phyloP scores from a whole-genome alignment of 1,284 basidiomycete genomes.

The Ganoderma multipileum region DNA sequence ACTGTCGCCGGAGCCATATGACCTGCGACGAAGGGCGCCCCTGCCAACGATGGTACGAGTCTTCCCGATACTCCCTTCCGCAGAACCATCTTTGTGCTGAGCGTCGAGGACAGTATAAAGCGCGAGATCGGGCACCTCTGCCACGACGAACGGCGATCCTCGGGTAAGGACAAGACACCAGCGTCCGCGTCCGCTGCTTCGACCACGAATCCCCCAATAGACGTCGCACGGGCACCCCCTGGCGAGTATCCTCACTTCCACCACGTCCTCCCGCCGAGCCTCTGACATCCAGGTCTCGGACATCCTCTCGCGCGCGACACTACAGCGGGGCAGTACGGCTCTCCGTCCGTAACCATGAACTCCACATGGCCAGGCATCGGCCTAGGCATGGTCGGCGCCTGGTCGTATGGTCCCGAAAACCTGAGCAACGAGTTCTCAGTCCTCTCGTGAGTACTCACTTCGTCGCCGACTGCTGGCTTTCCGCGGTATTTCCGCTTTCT shows the following conservation, averaged over 20 bases:
- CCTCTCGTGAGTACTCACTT: constrained; percentile 63
- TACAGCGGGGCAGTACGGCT: constrained; percentile 36
- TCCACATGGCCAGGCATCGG: constrained; percentile 56
- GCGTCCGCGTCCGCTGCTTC: constrained; percentile 40
- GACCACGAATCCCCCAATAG: constrained; percentile 39
- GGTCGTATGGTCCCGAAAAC: constrained; percentile 72
- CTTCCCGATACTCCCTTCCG: background rate
- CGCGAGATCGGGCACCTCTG: constrained; percentile 92
- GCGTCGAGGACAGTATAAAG: constrained; percentile 69
- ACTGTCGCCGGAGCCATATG: constrained; percentile 94
- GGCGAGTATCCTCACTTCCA: constrained; percentile 32
- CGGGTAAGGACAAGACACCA: constrained; percentile 50
- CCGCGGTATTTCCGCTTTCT: background rate
- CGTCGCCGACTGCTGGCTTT: background rate
- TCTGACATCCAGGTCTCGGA: constrained; percentile 24
- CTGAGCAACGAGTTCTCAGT: constrained; percentile 84
- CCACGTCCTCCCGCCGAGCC: constrained; percentile 18
- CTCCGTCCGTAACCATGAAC: constrained; percentile 41
- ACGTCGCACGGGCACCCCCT: constrained; percentile 37
- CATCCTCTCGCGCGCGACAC: constrained; percentile 24
- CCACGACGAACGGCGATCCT: constrained; percentile 81
- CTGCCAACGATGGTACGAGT: constrained; percentile 86
- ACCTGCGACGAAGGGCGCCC: constrained; percentile 91
- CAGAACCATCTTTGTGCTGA: constrained; percentile 11
- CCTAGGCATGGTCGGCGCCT: constrained; percentile 51